Evolutionary conservation across 1,284 basidiomycete species (phyloP), one percentile per base, ranked within the genome.

Genomic region (Rhodotorula sp.): DNA sequence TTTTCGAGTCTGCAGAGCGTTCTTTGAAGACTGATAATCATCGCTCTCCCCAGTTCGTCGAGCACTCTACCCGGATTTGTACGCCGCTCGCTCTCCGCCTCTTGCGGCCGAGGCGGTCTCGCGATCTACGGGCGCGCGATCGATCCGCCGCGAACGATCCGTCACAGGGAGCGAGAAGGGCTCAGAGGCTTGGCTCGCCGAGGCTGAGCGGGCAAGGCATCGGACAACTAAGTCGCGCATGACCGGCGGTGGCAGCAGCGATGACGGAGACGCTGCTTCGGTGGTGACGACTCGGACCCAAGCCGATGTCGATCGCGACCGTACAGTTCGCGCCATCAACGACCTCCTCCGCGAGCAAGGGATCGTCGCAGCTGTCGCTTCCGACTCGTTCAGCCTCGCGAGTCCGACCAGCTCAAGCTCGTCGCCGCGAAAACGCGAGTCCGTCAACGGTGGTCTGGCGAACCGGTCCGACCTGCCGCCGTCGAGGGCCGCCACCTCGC

Each of bases 241-340:
- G 4, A 69, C 72, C 15, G 67, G 62, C 7, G 61, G 51, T 26
- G 65, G 71, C 49, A 55, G 55, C 37, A 42, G 37, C 37, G 37
- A 42, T 12, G 37, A 42, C 22, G 67, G 67, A 42, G 62, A 46
- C 20, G 61, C 66, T 17, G 68, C 58, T 17, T 10, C 55, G 12
- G 14, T 24, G 49, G 49, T 18, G 24, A 44, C 26, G n/a, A 29
- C 24, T 22, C 45, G 24, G 22, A 17, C 26, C 17, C 55, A 44
- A 20, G 5, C 56, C 61, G 61, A 59, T 1, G 49, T 3, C 15
- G 72, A 73, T 6, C 72, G 72, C n/a, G 72, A 73, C 24, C 64
- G 66, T 12, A 73, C 69, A 12, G 46, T 73, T 15, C 63, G 66
- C 8, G 69, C 72, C 7, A 68, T 73, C 69, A 73, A 70, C 29